A percentile compares a stretch with the other conserved stretches of the same genome.
Evolutionary conservation across 2,329 filamentous ascomycete genomes (phyloP).

Genomic region (Dothiorella sarmentorum): DNA sequence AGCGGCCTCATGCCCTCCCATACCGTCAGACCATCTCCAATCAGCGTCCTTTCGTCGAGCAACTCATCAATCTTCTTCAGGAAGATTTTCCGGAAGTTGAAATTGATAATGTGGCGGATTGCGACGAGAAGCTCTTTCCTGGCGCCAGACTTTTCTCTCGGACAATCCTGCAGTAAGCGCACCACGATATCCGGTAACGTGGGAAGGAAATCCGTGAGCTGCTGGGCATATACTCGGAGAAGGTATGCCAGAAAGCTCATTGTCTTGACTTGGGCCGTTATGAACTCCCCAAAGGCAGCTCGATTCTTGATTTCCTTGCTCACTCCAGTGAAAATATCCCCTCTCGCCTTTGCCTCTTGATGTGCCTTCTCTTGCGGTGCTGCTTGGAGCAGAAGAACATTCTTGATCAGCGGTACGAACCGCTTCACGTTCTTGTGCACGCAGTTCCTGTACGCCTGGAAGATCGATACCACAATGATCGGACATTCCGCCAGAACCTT

Average conservation of each 20-base stretch:
- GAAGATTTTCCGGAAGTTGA: conserved; percentile 96
- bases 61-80: conserved; percentile 91
- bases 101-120: conserved; percentile 97
- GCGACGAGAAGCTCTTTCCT: conserved; percentile 94
- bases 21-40: conserved; percentile 92
- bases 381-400: conserved; percentile 81
- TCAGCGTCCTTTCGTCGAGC: conserved; percentile 87
- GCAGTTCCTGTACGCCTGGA: conserved; percentile 81
- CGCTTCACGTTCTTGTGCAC: conserved; percentile 82
- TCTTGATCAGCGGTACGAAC: conserved; percentile 92
- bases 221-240: conserved; percentile 79
- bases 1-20: conserved; percentile 95
- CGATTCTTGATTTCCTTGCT: conserved; percentile 91
- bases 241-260: conserved; percentile 98
- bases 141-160: conserved; percentile 86
- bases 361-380: conserved; percentile 92
- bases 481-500: conserved; percentile 97
- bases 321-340: conserved; percentile 85
- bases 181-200: conserved; percentile 87
- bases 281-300: conserved; percentile 93
- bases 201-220: conserved; percentile 82
- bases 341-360: conserved; percentile 72
- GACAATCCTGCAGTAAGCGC: conserved; percentile 86
- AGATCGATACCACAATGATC: conserved; percentile 97
- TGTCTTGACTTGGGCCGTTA: conserved; percentile 96